Base-by-base conservation (phyloP, 2,329 filamentous ascomycete species). In the Fusarium hostae region DNA sequence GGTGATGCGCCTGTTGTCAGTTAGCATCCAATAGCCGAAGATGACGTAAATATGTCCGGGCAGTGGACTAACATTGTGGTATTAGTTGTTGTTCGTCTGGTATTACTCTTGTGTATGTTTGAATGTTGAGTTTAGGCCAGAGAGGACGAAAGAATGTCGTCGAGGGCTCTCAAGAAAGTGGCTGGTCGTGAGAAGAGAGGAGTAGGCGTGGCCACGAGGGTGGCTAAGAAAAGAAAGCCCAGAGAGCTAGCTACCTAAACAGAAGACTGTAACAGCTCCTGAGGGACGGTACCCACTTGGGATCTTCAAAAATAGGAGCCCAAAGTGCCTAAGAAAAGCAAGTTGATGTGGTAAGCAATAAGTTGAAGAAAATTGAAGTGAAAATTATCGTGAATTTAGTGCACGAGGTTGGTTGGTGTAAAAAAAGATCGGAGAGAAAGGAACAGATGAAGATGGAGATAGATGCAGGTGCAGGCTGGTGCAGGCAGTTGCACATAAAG, bases 1-100 rank as follows among this genome's bases (percentile, higher is more conserved):
- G 57, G 94, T 96, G 83, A 97, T 92, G 82, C 91, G 92, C 94
- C 94, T 97, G 68, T 63, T 35, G 60, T 40, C 48, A 51, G 73
- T 77, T 60, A 75, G 72, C 58, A 64, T 48, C 15, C 45, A 48
- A 9, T 59, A 35, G 35, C 35, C 35, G 40, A 43, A 43, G 47
- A 70, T 72, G 45, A 70, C 51, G 59, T 57, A 50, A 48, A 64
- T 37, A 48, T 39, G 44, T n/a, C 32, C n/a, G n/a, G 40, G 47
- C 20, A 39, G 35, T 41, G 35, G 22, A 61, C 75, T 63, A 64
- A 77, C 75, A 77, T 77, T 57, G 50, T 76, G 52, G 50, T 60
- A 22, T 50, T 30, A 59, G 44, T 54, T 35, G 32, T 18, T 55
- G 28, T 69, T 24, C 26, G 45, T 39, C 32, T 66, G 44, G 16